phyloP scores from a whole-genome alignment of 208 protist genomes.

The Trypanosoma avium region DNA sequence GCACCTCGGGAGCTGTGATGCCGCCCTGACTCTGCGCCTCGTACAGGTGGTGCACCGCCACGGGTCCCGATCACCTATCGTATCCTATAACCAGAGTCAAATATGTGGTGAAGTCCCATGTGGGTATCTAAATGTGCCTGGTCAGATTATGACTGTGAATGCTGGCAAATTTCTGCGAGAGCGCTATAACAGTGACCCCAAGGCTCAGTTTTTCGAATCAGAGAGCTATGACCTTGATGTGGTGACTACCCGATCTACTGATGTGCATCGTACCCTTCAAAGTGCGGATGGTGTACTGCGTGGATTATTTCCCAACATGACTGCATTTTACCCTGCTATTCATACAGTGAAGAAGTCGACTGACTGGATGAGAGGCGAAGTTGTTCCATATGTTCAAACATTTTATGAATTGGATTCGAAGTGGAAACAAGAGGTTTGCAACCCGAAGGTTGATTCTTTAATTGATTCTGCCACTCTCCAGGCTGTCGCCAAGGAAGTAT shows the following conservation, averaged over 20 bases:
- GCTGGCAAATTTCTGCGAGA: conserved; percentile 35
- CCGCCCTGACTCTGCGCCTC: conserved; percentile 10
- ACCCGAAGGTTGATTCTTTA: conserved; percentile 24
- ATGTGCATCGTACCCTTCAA: conserved; percentile 46
- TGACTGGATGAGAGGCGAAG: conserved; percentile 29
- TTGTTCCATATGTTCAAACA: conserved; percentile 21
- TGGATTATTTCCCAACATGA: conserved; percentile 34
- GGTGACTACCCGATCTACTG: conserved; percentile 36
- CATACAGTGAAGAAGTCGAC: conserved; percentile 31
- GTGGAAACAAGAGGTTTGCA: conserved; percentile 14
- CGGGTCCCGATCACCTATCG: conserved; percentile 37
- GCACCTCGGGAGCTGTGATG: neutral
- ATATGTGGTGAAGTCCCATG: conserved; percentile 43
- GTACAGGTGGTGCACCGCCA: conserved; percentile 55
- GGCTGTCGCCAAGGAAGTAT: conserved; percentile 33
- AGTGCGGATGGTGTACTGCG: conserved; percentile 37
- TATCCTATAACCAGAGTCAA: conserved; percentile 37
- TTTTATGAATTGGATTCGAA: conserved; percentile 16
- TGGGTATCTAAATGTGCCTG: conserved; percentile 35
- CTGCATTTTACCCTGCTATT: conserved; percentile 46
- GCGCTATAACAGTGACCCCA: conserved; percentile 28
- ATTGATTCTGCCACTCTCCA: conserved; percentile 26
- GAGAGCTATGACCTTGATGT: conserved; percentile 37
- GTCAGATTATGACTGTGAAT: conserved; percentile 41
- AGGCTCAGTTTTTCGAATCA: conserved; percentile 25